Evolutionary conservation across 345 rosid genomes (phyloP).

Genomic region (Moricandia moricandioides): DNA sequence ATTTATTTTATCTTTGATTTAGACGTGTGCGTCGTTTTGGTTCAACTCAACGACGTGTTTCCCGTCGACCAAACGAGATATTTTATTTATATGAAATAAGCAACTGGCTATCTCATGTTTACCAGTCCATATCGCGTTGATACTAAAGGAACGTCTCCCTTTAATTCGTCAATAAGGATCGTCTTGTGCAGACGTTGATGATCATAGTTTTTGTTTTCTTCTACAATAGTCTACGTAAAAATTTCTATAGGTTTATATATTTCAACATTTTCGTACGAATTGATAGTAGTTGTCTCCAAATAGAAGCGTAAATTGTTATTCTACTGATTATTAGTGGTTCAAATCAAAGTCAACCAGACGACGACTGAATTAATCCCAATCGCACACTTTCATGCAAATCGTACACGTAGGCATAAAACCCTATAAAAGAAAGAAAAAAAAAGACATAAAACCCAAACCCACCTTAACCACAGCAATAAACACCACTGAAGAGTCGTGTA

Average conservation of each 20-base stretch:
- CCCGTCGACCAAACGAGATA: background rate
- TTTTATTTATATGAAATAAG: background rate
- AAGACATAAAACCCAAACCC: too few species aligned
- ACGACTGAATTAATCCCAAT: slow-evolving; percentile 3
- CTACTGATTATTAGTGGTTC: background rate
- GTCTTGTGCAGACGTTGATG: slow-evolving; percentile 9
- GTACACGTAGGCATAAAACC: background rate
- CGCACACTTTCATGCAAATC: background rate
- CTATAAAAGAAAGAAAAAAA: too few species aligned
- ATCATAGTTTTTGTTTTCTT: slow-evolving; percentile 11
- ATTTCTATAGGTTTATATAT: background rate
- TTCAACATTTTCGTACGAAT: background rate
- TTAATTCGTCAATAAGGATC: background rate
- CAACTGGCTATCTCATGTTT: slow-evolving; percentile 4
- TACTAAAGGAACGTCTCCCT: background rate
- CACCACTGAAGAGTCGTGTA: too few species aligned
- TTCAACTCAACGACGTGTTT: background rate
- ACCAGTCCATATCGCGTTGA: slow-evolving; percentile 9
- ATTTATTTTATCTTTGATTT: too few species aligned
- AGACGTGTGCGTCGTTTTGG: background rate
- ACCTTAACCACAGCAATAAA: too few species aligned
- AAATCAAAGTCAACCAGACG: background rate
- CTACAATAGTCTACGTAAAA: background rate
- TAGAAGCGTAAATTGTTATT: background rate
- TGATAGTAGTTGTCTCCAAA: background rate